phyloP scores from a whole-genome alignment of 352 stramenopile genomes.

The Phytophthora multivora region DNA sequence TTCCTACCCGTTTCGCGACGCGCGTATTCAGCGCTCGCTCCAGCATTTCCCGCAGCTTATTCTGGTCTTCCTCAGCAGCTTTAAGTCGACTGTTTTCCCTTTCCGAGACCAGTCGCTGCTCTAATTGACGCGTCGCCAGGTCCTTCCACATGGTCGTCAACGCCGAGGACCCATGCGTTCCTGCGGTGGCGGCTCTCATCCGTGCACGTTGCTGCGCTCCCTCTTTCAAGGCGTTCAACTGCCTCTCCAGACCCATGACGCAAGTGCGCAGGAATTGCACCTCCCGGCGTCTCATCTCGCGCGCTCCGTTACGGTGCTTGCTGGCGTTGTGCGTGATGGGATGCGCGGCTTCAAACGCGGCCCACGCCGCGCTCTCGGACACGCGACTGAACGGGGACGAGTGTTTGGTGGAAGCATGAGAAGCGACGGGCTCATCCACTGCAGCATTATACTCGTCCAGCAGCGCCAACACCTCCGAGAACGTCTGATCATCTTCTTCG shows the following conservation, averaged over 20 bases:
- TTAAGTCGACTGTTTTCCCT: slow-evolving; percentile 39
- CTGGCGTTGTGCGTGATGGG: slow-evolving; percentile 15
- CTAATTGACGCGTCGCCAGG: slow-evolving; percentile 35
- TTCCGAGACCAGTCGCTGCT: slow-evolving; percentile 33
- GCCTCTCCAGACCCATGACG: slow-evolving; percentile 24
- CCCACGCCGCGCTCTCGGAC: slow-evolving; percentile 13
- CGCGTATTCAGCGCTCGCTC: slow-evolving; percentile 38
- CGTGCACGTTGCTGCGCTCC: slow-evolving; percentile 11
- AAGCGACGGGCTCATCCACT: not conserved
- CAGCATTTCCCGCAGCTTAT: slow-evolving; percentile 37
- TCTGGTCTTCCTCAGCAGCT: slow-evolving; percentile 32
- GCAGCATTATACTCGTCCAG: slow-evolving; percentile 29
- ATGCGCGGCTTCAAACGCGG: slow-evolving; percentile 26
- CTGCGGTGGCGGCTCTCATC: not conserved
- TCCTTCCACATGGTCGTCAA: slow-evolving; percentile 32
- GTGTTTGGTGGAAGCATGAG: not conserved
- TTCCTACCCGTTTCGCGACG: slow-evolving; percentile 28
- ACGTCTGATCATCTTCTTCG: slow-evolving; percentile 32
- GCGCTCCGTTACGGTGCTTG: slow-evolving; percentile 41
- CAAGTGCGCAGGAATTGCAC: slow-evolving; percentile 28
- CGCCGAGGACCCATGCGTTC: slow-evolving; percentile 1
- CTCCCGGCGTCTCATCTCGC: slow-evolving; percentile 37
- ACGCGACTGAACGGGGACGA: not conserved
- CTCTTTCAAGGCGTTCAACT: slow-evolving; percentile 18
- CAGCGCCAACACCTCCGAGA: slow-evolving; percentile 33